Percentiles rank a stretch among this genome's conserved stretches.
These are phyloP conservation scores for Cryptococcus jaspeensis DNA, from an alignment of 1,284 basidiomycete genomes.

Conservation along the genomic window DNA sequence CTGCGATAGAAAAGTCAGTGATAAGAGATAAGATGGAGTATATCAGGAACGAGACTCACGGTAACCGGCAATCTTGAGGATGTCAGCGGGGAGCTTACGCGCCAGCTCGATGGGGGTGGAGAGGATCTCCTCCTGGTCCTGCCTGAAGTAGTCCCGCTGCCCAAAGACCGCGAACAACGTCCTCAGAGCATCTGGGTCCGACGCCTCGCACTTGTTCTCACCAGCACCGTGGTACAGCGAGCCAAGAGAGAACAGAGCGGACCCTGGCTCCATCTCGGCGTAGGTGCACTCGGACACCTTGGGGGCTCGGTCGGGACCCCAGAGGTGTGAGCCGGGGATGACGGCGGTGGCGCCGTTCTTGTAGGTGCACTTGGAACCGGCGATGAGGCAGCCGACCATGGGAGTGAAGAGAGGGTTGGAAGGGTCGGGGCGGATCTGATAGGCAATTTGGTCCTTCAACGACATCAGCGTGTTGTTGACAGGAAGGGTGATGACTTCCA, in stretches of 20 bases:
- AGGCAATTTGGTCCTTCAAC: conserved; percentile 11
- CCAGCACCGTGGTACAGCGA: conserved; percentile 14
- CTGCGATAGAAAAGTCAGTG: too few relatives aligned
- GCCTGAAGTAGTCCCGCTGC: conserved; percentile 15
- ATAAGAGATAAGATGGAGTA: too few relatives aligned
- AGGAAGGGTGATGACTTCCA: not conserved
- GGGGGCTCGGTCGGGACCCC: conserved; percentile 5
- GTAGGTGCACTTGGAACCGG: conserved; percentile 5
- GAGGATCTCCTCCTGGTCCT: conserved; percentile 19
- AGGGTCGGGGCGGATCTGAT: conserved; percentile 2
- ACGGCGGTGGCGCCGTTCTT: conserved; percentile 12
- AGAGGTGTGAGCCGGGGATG: conserved; percentile 14
- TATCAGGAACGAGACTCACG: too few relatives aligned
- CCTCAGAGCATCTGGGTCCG: conserved; percentile 8
- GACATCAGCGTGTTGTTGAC: not conserved
- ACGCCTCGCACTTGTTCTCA: conserved; percentile 12
- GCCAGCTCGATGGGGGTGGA: conserved; percentile 14
- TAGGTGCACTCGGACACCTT: not conserved
- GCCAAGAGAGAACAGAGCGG: conserved; percentile 12
- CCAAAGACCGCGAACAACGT: conserved; percentile 16
- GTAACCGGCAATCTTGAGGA: conserved; percentile 12
- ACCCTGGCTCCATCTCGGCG: conserved; percentile 14
- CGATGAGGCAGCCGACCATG: conserved; percentile 13
- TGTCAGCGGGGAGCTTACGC: conserved; percentile 4
- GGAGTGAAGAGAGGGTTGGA: conserved; percentile 9